phyloP scores from a whole-genome alignment of 352 stramenopile genomes.

The Phytophthora pistaciae region DNA sequence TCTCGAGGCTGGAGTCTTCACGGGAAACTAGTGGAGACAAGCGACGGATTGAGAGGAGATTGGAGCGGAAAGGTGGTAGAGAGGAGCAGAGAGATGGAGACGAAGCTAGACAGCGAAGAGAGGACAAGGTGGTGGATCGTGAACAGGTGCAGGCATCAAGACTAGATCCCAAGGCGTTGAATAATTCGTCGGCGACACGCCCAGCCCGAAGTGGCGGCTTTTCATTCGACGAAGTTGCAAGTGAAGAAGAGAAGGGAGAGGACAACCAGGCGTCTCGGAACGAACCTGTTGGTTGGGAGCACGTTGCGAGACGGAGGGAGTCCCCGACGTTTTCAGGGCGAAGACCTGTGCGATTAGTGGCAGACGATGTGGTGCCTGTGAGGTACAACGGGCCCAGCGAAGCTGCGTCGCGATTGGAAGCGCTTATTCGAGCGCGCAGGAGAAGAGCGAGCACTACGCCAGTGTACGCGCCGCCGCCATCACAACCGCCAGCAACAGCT shows the following conservation, averaged over 20 bases:
- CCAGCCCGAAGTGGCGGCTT: slow-evolving; percentile 15
- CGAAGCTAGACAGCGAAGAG: background rate
- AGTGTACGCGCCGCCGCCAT: background rate
- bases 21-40: slow-evolving; percentile 6
- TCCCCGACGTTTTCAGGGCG: slow-evolving; percentile 24
- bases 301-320: slow-evolving; percentile 14
- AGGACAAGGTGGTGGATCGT: background rate
- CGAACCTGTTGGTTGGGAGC: slow-evolving; percentile 2
- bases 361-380: slow-evolving; percentile 7
- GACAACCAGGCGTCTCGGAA: slow-evolving; percentile 1
- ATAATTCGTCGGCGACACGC: slow-evolving; percentile 22
- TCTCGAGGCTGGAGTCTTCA: slow-evolving; percentile 12
- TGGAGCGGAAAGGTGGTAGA: background rate
- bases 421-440: slow-evolving; percentile 31
- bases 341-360: slow-evolving; percentile 30
- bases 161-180: slow-evolving; percentile 25
- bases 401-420: slow-evolving; percentile 23
- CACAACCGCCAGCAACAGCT: background rate
- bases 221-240: slow-evolving; percentile 29
- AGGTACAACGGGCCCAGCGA: slow-evolving; percentile 24
- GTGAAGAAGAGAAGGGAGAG: slow-evolving; percentile 13
- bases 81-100: background rate
- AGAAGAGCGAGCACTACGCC: slow-evolving; percentile 11
- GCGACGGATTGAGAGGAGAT: slow-evolving; percentile 4
- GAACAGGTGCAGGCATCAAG: slow-evolving; percentile 5